Evolutionary conservation across 306 rosid species (phyloP), one percentile per base, ranked within the genome.

Genomic region (Rubus parviflorus): DNA sequence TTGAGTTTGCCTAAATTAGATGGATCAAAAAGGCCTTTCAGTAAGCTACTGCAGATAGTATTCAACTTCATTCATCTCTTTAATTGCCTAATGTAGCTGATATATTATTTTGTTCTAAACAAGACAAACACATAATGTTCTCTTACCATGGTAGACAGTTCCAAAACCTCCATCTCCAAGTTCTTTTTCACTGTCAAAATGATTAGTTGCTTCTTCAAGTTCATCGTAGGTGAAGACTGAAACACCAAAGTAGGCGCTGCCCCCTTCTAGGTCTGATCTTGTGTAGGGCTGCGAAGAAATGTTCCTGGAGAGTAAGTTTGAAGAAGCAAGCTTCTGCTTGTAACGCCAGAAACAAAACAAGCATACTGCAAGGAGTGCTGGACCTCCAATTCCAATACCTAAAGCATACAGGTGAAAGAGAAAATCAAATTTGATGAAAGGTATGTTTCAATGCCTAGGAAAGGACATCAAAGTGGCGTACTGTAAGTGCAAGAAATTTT

Each of bases 141-240:
- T 37, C 81, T 65, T 70, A 92, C 97, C 96, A 47, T 83, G 64
- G 75, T 89, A 90, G 23, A 92, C 97, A 11, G 77, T 75, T 61
- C 90, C 94, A 15, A 92, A 89, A 48, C 97, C 97, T 38, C 97
- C 97, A 3, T 85, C 89, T 80, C 97, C 94, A 0, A 91, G 88
- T 47, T 83, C 85, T 62, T 63, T 86, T 8, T 74, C 77, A 23
- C 6, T 12, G 45, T 86, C 78, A 16, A 91, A 89, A 41, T 85
- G 79, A 68, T 89, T 78, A 0, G 97, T 89, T 41, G 94, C 90
- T 73, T 76, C 83, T 78, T 81, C 79, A n/a, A 91, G 92, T 65
- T 89, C 94, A 7, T n/a, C 58, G 14, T 89, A 85, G 8, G 92
- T 81, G 81, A 89, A 88, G 52, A 89, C 75, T 0, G 86, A 87